phyloP scores from a whole-genome alignment of 176 grass and related monocot genomes.

The Elymus sibiricus region DNA sequence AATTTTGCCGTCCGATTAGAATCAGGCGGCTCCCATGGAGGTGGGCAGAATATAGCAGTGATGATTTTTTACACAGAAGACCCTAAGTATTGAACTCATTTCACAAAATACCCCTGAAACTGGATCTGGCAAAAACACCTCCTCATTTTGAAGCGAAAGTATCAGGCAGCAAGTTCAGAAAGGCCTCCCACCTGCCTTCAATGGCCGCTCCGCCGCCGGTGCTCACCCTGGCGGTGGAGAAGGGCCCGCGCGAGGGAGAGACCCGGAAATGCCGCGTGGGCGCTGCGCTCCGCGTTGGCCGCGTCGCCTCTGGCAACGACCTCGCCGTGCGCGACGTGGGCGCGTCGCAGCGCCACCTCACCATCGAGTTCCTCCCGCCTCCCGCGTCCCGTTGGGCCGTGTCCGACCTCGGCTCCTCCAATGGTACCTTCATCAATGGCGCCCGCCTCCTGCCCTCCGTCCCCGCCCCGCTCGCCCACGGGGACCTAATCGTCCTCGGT shows the following conservation, averaged over 20 bases:
- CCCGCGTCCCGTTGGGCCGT: slow-evolving; percentile 48
- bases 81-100: neutral
- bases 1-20: neutral
- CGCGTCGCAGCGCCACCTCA: slow-evolving; percentile 72
- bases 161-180: slow-evolving; percentile 6
- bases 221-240: slow-evolving; percentile 61
- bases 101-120: neutral
- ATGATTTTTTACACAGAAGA: neutral
- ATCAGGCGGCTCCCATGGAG: neutral
- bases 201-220: slow-evolving; percentile 50
- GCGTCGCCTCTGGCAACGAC: slow-evolving; percentile 61
- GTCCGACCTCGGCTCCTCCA: slow-evolving; percentile 76
- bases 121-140: neutral
- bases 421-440: slow-evolving; percentile 75
- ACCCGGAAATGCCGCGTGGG: slow-evolving; percentile 34
- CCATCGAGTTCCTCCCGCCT: slow-evolving; percentile 52
- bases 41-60: neutral
- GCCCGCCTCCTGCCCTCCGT: slow-evolving; percentile 32
- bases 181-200: neutral
- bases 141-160: neutral
- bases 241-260: slow-evolving; percentile 61
- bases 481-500: slow-evolving; percentile 70
- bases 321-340: slow-evolving; percentile 70
- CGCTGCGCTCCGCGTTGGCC: slow-evolving; percentile 42
- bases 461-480: slow-evolving; percentile 46